Conservation (phyloP, 495 filamentous ascomycete genomes). For the Achaetomiella virescens region DNA sequence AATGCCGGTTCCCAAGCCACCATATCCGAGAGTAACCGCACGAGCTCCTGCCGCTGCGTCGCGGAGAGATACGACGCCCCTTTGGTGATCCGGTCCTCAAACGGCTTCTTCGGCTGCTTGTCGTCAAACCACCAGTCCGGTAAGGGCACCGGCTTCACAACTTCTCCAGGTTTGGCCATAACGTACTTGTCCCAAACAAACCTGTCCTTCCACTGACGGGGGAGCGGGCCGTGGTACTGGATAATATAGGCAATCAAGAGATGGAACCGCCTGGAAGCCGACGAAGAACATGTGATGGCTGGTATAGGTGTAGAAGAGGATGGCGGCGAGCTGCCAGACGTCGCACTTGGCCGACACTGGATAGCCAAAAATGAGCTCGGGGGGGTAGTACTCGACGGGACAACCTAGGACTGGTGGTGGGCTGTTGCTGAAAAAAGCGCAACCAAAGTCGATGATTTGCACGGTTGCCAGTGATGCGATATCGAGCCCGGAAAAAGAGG, state of each 20-base stretch:
- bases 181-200: too few species aligned
- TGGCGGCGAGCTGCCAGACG: constrained; percentile 6
- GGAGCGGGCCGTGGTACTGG: too few species aligned
- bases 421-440: background rate
- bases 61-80: background rate
- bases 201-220: too few species aligned
- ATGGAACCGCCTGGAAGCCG: too few species aligned
- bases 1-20: background rate
- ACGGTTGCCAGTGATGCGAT: background rate
- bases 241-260: too few species aligned
- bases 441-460: constrained; percentile 4
- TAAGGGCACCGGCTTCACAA: too few species aligned
- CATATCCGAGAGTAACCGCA: background rate
- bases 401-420: background rate
- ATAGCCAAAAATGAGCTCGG: background rate
- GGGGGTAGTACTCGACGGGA: background rate
- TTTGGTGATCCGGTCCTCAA: background rate
- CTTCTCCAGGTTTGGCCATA: too few species aligned
- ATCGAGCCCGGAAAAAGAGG: constrained; percentile 1
- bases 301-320: too few species aligned
- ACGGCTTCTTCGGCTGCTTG: background rate
- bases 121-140: too few species aligned
- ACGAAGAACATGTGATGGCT: too few species aligned
- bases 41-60: background rate
- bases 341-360: background rate